Conservation (phyloP, 179 eudicot genomes). For the Beta corolliflora region DNA sequence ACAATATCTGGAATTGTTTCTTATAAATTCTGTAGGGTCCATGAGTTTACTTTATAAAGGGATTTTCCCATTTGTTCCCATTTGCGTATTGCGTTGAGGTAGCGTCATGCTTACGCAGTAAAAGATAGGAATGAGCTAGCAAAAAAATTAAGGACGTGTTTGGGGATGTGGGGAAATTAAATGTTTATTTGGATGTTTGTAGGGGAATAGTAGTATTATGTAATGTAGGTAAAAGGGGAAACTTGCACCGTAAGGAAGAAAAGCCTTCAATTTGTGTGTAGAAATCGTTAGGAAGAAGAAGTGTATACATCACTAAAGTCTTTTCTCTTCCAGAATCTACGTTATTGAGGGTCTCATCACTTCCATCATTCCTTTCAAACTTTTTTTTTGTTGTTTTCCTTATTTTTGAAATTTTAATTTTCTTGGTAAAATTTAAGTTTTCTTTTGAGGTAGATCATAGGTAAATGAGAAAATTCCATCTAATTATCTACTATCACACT, state of each 20-base stretch:
- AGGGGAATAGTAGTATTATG: not conserved
- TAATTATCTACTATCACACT: too few species aligned
- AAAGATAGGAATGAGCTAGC: too few species aligned
- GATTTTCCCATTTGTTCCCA: constrained; percentile 42
- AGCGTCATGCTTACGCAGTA: constrained; percentile 34
- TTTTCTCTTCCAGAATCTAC: constrained; percentile 23
- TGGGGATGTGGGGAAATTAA: not conserved
- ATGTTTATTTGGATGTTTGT: not conserved
- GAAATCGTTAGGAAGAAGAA: not conserved
- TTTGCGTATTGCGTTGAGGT: constrained; percentile 46
- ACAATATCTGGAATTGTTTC: not conserved
- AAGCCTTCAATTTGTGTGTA: not conserved
- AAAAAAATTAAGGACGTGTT: constrained; percentile 20
- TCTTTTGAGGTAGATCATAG: too few species aligned
- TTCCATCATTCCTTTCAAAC: not conserved
- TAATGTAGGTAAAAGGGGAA: constrained; percentile 18
- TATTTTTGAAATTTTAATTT: too few species aligned
- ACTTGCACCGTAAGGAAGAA: constrained; percentile 40
- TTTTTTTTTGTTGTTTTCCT: not conserved
- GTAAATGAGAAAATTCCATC: too few species aligned
- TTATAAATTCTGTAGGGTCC: constrained; percentile 8
- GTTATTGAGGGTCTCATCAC: constrained; percentile 12
- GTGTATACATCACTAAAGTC: constrained; percentile 23
- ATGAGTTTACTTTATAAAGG: constrained; percentile 9
- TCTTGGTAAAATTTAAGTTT: not conserved